Conservation (phyloP, 2,329 filamentous ascomycete species). For the Neofusicoccum cordaticola region DNA sequence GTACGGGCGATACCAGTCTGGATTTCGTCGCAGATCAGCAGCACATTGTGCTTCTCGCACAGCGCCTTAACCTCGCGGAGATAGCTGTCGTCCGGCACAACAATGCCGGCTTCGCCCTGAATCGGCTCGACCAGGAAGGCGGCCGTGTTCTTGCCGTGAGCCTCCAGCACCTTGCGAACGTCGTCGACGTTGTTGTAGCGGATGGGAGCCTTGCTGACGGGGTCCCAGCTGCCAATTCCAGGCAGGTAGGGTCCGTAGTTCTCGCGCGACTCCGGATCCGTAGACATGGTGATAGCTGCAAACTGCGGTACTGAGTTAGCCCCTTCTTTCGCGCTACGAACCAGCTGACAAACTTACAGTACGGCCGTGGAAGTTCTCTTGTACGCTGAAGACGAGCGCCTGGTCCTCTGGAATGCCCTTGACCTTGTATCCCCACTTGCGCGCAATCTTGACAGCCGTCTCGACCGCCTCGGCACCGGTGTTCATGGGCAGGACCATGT, state of each 20-base stretch:
- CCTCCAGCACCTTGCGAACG: constrained; percentile 73
- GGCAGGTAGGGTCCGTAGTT: constrained; percentile 97
- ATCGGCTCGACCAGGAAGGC: constrained; percentile 96
- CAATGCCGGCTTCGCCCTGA: constrained; percentile 94
- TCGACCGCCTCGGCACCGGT: constrained; percentile 95
- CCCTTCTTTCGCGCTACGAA: background rate
- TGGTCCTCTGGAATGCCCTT: constrained; percentile 84
- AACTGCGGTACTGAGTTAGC: constrained; percentile 56
- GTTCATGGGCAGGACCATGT: constrained; percentile 98
- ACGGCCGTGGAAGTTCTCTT: constrained; percentile 94
- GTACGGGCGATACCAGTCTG: constrained; percentile 97
- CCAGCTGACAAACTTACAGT: constrained; percentile 60
- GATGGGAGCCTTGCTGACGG: constrained; percentile 73
- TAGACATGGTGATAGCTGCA: constrained; percentile 91
- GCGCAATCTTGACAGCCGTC: constrained; percentile 91
- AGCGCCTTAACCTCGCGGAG: constrained; percentile 74
- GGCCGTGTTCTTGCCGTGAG: constrained; percentile 79
- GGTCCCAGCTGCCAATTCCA: constrained; percentile 74
- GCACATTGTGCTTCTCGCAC: constrained; percentile 92
- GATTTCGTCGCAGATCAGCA: constrained; percentile 97
- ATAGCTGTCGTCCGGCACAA: constrained; percentile 90
- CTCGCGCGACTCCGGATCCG: constrained; percentile 89
- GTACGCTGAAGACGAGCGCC: constrained; percentile 78
- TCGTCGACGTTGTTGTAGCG: constrained; percentile 83
- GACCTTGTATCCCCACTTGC: constrained; percentile 97